A percentile compares a stretch with the other conserved stretches of the same genome.
phyloP scores from a whole-genome alignment of 2,329 filamentous ascomycete species.

The Neurospora crassa region DNA sequence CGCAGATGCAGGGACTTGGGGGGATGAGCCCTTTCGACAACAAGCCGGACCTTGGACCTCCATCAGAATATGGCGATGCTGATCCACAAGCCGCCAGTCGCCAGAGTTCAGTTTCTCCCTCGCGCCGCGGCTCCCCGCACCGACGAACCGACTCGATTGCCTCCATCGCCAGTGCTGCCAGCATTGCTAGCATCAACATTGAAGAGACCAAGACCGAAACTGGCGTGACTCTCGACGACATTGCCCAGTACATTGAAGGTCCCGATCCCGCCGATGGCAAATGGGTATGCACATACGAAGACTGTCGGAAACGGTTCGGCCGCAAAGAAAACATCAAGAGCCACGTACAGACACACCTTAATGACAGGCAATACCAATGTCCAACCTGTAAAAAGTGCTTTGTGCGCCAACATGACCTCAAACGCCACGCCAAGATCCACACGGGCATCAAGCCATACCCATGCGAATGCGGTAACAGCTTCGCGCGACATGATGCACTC shows the following conservation, averaged over 20 bases:
- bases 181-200: slow-evolving; percentile 53
- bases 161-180: slow-evolving; percentile 47
- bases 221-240: slow-evolving; percentile 79
- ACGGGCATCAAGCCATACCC: slow-evolving; percentile 92
- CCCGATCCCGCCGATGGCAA: slow-evolving; percentile 66
- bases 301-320: slow-evolving; percentile 85
- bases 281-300: slow-evolving; percentile 67
- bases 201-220: slow-evolving; percentile 64
- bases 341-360: slow-evolving; percentile 94
- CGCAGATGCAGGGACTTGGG: slow-evolving; percentile 34
- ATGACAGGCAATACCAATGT: slow-evolving; percentile 91
- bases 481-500: slow-evolving; percentile 88
- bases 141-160: slow-evolving; percentile 51
- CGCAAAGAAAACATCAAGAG: slow-evolving; percentile 98
- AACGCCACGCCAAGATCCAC: slow-evolving; percentile 95
- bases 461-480: slow-evolving; percentile 88
- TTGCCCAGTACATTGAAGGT: slow-evolving; percentile 62
- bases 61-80: slow-evolving; percentile 12
- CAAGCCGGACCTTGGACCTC: slow-evolving; percentile 30
- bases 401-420: slow-evolving; percentile 92
- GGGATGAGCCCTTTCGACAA: slow-evolving; percentile 29
- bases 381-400: slow-evolving; percentile 92
- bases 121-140: slow-evolving; percentile 30
- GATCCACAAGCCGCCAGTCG: slow-evolving; percentile 14
- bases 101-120: slow-evolving; percentile 14